Percentiles rank a stretch among this genome's conserved stretches.
Conservation (phyloP, 495 filamentous ascomycete species). For the Parathielavia hyrcaniae region DNA sequence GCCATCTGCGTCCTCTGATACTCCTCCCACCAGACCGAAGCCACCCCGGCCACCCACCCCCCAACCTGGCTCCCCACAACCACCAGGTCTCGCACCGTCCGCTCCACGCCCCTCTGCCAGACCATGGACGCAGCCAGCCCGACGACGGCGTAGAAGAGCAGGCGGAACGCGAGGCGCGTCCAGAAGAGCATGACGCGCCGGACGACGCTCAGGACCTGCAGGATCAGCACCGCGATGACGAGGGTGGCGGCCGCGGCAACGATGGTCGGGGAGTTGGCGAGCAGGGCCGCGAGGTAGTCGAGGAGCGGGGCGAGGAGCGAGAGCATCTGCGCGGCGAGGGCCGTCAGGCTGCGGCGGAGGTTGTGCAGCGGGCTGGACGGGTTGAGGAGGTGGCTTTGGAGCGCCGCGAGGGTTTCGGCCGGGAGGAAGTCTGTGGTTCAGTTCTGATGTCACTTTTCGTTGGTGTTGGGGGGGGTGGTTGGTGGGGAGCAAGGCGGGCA, state of each 20-base stretch:
- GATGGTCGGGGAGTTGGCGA: slow-evolving; percentile 49
- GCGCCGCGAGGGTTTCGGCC: slow-evolving; percentile 6
- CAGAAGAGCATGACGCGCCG: slow-evolving; percentile 66
- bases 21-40: slow-evolving; percentile 52
- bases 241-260: slow-evolving; percentile 52
- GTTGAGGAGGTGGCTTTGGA: slow-evolving; percentile 33
- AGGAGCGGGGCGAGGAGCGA: slow-evolving; percentile 46
- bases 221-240: slow-evolving; percentile 50
- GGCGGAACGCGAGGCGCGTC: slow-evolving; percentile 52
- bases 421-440: slow-evolving; percentile 1
- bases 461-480: neutral
- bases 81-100: slow-evolving; percentile 50
- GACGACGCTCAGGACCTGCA: slow-evolving; percentile 62
- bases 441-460: neutral
- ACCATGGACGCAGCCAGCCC: slow-evolving; percentile 48
- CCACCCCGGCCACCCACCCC: slow-evolving; percentile 49
- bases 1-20: slow-evolving; percentile 43
- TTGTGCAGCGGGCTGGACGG: slow-evolving; percentile 2
- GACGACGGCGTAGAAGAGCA: slow-evolving; percentile 55
- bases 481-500: neutral
- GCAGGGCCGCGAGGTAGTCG: slow-evolving; percentile 34
- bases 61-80: slow-evolving; percentile 26
- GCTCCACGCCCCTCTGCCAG: slow-evolving; percentile 59
- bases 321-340: neutral
- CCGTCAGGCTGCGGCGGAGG: slow-evolving; percentile 1